Conservation (phyloP, 768 basidiomycete genomes). For the Phaffia tasmanica region DNA sequence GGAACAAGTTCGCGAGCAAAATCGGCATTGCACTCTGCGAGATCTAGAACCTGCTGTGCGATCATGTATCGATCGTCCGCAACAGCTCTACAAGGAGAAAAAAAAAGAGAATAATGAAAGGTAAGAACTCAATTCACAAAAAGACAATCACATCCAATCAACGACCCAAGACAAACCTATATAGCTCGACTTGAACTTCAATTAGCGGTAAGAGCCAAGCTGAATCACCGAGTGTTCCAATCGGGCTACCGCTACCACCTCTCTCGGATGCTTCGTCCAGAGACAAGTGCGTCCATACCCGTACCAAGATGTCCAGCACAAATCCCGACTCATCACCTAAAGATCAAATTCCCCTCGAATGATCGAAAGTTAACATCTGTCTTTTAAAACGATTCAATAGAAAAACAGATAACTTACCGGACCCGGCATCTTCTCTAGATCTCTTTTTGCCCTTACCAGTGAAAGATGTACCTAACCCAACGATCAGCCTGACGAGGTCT, state of each 20-base stretch:
- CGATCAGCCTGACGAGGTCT: neutral
- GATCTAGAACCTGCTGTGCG: neutral
- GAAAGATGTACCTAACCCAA: neutral
- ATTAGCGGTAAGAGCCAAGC: conserved; percentile 4
- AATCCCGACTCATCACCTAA: neutral
- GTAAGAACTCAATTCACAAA: neutral
- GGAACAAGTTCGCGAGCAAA: neutral
- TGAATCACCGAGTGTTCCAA: neutral
- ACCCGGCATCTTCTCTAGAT: neutral
- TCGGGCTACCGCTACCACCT: no score
- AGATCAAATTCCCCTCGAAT: neutral
- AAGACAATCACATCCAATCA: no score
- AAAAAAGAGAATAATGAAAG: neutral
- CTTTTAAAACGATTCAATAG: neutral
- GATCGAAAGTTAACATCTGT: neutral
- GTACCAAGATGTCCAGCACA: no score
- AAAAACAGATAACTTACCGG: neutral
- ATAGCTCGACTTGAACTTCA: neutral
- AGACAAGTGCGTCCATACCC: no score
- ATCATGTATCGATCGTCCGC: neutral
- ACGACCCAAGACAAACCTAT: neutral
- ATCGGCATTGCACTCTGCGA: neutral
- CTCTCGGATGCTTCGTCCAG: no score
- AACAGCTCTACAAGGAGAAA: neutral
- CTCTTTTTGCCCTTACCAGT: neutral